Evolutionary conservation across 2,329 filamentous ascomycete genomes (phyloP).

Genomic region (Botrytis tulipae): DNA sequence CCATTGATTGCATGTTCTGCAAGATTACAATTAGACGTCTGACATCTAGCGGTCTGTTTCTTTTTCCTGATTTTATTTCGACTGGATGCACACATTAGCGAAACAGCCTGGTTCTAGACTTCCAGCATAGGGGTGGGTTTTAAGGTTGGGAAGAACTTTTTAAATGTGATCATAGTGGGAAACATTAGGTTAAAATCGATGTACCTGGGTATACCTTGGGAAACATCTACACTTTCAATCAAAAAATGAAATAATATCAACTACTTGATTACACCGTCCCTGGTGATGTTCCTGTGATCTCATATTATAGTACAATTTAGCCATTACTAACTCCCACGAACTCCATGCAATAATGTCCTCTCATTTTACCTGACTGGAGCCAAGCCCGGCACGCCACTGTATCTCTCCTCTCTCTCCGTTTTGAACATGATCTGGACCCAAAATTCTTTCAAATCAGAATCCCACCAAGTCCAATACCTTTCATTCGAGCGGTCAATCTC

Average conservation of each 20-base stretch:
- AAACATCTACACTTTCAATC: slow-evolving; percentile 10
- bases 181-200: slow-evolving; percentile 20
- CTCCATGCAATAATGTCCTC: slow-evolving; percentile 1
- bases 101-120: slow-evolving; percentile 15
- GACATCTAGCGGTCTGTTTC: slow-evolving; percentile 11
- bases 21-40: slow-evolving; percentile 14
- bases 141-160: slow-evolving; percentile 12
- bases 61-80: slow-evolving; percentile 2
- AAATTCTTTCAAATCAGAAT: slow-evolving; percentile 93
- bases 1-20: slow-evolving; percentile 13
- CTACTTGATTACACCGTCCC: not conserved
- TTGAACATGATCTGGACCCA: slow-evolving; percentile 98
- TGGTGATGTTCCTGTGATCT: slow-evolving; percentile 11
- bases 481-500: slow-evolving; percentile 90
- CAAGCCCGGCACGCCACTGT: slow-evolving; percentile 62
- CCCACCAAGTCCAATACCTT: slow-evolving; percentile 91
- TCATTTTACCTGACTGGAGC: slow-evolving; percentile 38
- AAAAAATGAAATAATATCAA: slow-evolving; percentile 16
- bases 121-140: slow-evolving; percentile 17
- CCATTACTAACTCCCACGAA: slow-evolving; percentile 19
- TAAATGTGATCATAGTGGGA: slow-evolving; percentile 17
- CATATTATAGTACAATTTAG: slow-evolving; percentile 18
- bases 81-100: slow-evolving; percentile 19
- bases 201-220: slow-evolving; percentile 1
- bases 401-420: slow-evolving; percentile 94